Conservation (phyloP, 352 stramenopile genomes). For the Paralagenidium karlingii region DNA sequence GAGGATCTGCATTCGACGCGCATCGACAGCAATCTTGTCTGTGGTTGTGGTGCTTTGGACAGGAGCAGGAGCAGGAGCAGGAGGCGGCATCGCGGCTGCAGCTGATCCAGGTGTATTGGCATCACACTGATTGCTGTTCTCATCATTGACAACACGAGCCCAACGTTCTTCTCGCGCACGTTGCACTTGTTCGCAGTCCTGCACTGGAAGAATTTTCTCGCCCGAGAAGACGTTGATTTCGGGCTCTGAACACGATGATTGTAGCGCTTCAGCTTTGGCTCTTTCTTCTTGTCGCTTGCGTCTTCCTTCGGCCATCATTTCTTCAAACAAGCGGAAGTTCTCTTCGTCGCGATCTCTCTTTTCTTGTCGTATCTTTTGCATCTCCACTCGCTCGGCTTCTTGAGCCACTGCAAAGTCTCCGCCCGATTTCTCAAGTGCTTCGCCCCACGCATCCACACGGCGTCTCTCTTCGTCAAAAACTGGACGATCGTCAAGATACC, state of each 20-base stretch:
- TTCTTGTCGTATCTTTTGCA: conserved; percentile 69
- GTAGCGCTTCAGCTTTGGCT: conserved; percentile 4
- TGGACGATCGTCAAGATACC: conserved; percentile 71
- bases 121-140: conserved; percentile 14
- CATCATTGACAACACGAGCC: conserved; percentile 39
- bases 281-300: conserved; percentile 36
- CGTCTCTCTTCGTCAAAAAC: conserved; percentile 80
- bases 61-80: no score
- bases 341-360: conserved; percentile 77
- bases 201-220: conserved; percentile 45
- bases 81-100: conserved; percentile 1
- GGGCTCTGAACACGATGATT: conserved; percentile 2
- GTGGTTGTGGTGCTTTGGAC: background rate
- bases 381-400: conserved; percentile 74
- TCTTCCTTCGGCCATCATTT: conserved; percentile 70
- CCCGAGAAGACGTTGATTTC: conserved; percentile 58
- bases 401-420: conserved; percentile 74
- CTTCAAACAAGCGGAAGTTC: conserved; percentile 81
- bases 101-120: background rate
- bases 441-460: conserved; percentile 70
- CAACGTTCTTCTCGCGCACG: conserved; percentile 50
- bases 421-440: conserved; percentile 36
- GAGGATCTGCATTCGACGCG: conserved; percentile 34
- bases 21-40: conserved; percentile 28
- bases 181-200: conserved; percentile 49